These are phyloP conservation scores for Cucurbita moschata DNA, from an alignment of 306 rosid genomes.

Conservation along the genomic window DNA sequence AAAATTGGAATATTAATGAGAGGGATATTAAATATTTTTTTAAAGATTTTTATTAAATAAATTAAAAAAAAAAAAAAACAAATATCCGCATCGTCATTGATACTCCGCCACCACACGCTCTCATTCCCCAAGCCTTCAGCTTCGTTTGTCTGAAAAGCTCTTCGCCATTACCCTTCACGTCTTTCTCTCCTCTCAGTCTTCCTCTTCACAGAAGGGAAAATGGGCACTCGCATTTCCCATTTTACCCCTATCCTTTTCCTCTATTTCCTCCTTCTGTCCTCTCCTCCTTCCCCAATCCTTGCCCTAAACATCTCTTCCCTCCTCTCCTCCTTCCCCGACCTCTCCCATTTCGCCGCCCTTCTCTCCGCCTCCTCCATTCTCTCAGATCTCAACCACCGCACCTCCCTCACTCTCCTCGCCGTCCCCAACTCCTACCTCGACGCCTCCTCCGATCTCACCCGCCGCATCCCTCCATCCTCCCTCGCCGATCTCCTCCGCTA, in stretches of 20 bases:
- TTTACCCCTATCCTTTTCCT: constrained; percentile 25
- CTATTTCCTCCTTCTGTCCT: constrained; percentile 13
- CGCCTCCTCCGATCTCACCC: constrained; percentile 35
- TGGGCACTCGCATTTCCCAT: constrained; percentile 41
- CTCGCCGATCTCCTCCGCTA: constrained; percentile 82
- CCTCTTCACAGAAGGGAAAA: background rate
- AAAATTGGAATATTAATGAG: too few relatives aligned
- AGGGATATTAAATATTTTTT: too few relatives aligned
- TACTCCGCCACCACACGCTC: too few relatives aligned
- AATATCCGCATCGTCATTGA: too few relatives aligned
- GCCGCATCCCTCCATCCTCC: constrained; percentile 39
- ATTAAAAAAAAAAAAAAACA: too few relatives aligned
- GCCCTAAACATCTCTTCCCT: constrained; percentile 61
- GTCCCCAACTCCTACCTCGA: constrained; percentile 61
- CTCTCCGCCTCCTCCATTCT: constrained; percentile 35
- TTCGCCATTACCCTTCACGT: too few relatives aligned
- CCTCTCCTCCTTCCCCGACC: constrained; percentile 59
- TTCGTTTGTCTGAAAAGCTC: too few relatives aligned
- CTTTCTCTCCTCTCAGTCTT: too few relatives aligned
- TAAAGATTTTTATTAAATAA: too few relatives aligned
- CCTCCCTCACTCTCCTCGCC: constrained; percentile 78
- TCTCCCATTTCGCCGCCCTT: constrained; percentile 57
- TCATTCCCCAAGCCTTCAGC: too few relatives aligned
- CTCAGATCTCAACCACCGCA: constrained; percentile 47
- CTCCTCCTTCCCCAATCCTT: constrained; percentile 14